These are phyloP conservation scores for Penicillium griseofulvum DNA, from an alignment of 2,329 filamentous ascomycete genomes.

Conservation along the genomic window DNA sequence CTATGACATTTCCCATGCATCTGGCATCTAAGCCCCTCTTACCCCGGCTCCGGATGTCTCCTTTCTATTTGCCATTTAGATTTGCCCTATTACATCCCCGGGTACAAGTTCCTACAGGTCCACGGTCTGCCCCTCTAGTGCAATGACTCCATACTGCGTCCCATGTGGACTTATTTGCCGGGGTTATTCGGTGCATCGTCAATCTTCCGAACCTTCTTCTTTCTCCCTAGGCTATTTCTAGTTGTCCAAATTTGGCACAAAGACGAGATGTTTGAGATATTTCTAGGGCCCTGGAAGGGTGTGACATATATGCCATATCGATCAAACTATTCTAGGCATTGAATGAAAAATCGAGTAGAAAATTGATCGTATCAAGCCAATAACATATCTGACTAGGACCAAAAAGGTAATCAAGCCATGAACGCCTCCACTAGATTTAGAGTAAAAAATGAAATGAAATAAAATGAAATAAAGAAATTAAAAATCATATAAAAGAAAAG, in stretches of 20 bases:
- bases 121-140: constrained; percentile 5
- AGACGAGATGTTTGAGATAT: constrained; percentile 8
- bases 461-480: constrained; percentile 6
- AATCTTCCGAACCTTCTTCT: not conserved
- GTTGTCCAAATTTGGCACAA: constrained; percentile 24
- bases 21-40: not conserved
- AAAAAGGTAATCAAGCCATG: not conserved
- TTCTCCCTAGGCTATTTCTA: constrained; percentile 1
- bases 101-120: constrained; percentile 5
- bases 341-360: not conserved
- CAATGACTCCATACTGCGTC: not conserved
- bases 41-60: not conserved
- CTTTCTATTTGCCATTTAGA: constrained; percentile 13
- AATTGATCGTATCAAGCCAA: not conserved
- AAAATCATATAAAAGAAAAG: constrained; percentile 5
- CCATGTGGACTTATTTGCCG: not conserved
- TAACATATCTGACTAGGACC: not conserved
- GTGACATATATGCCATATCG: not conserved
- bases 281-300: not conserved
- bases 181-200: not conserved
- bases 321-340: not conserved
- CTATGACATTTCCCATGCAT: not conserved
- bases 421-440: constrained; percentile 1
- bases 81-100: constrained; percentile 13
- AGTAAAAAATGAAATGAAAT: constrained; percentile 2